Evolutionary conservation across 345 rosid genomes (phyloP).

Genomic region (Corchorus olitorius): DNA sequence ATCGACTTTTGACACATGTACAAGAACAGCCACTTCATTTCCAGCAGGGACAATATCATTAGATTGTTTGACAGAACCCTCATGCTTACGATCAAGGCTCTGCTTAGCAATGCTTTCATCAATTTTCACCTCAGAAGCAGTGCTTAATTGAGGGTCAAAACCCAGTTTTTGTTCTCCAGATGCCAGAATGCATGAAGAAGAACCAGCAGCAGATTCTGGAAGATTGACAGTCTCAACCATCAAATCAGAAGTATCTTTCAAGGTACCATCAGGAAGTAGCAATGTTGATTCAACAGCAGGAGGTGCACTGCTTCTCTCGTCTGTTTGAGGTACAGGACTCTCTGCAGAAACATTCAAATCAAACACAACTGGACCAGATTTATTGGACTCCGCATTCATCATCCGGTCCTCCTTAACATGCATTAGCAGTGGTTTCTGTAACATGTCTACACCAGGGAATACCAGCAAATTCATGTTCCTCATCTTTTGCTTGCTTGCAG

Average conservation of each 20-base stretch:
- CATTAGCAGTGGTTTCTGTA: conserved; percentile 62
- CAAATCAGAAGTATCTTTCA: neutral
- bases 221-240: conserved; percentile 1
- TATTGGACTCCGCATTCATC: conserved; percentile 26
- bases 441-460: conserved; percentile 90
- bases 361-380: conserved; percentile 1
- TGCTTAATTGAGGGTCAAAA: neutral
- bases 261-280: neutral
- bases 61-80: conserved; percentile 13
- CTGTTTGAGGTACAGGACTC: conserved; percentile 16
- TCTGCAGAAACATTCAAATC: conserved; percentile 35
- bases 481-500: conserved; percentile 43
- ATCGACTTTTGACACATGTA: neutral
- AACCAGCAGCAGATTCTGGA: neutral
- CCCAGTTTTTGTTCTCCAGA: conserved; percentile 9
- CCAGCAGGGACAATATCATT: neutral
- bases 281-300: conserved; percentile 30
- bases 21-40: conserved; percentile 6
- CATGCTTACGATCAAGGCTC: conserved; percentile 10
- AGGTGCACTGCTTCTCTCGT: conserved; percentile 27
- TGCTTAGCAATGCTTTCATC: conserved; percentile 9
- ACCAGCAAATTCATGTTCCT: conserved; percentile 71
- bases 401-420: conserved; percentile 28
- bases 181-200: neutral
- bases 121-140: conserved; percentile 5